Conservation (phyloP, 805 yeast species). For the Kluyveromyces wickerhamii region DNA sequence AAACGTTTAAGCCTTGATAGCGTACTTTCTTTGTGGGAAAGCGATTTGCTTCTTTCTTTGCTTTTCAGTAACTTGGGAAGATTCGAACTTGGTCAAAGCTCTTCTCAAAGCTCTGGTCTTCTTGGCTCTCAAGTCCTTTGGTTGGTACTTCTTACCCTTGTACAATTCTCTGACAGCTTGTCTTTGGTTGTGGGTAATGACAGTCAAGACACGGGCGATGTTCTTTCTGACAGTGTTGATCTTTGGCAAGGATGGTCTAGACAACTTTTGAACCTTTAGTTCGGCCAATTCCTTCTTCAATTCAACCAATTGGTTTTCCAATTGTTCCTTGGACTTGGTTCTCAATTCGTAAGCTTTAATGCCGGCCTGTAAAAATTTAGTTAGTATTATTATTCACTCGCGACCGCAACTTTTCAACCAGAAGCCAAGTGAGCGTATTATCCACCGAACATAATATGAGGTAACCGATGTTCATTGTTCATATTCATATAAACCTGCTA, state of each 20-base stretch:
- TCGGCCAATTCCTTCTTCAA: constrained; percentile 94
- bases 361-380: constrained; percentile 50
- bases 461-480: too few relatives aligned
- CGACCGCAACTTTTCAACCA: too few relatives aligned
- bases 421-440: too few relatives aligned
- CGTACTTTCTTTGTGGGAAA: constrained; percentile 97
- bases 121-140: constrained; percentile 99
- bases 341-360: constrained; percentile 94
- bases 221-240: constrained; percentile 96
- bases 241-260: constrained; percentile 89
- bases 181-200: constrained; percentile 96
- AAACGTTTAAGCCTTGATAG: constrained; percentile 83
- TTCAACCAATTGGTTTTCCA: constrained; percentile 88
- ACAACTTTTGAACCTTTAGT: constrained; percentile 92
- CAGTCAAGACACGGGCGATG: constrained; percentile 96
- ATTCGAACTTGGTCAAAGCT: constrained; percentile 83
- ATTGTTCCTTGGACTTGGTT: constrained; percentile 94
- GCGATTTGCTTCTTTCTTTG: constrained; percentile 88
- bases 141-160: constrained; percentile 90
- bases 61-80: constrained; percentile 73
- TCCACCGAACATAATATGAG: too few relatives aligned
- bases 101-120: constrained; percentile 99
- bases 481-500: too few relatives aligned
- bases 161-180: constrained; percentile 89
- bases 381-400: too few relatives aligned